Conservation (phyloP, 2,329 filamentous ascomycete species). For the Aspergillus latus region DNA sequence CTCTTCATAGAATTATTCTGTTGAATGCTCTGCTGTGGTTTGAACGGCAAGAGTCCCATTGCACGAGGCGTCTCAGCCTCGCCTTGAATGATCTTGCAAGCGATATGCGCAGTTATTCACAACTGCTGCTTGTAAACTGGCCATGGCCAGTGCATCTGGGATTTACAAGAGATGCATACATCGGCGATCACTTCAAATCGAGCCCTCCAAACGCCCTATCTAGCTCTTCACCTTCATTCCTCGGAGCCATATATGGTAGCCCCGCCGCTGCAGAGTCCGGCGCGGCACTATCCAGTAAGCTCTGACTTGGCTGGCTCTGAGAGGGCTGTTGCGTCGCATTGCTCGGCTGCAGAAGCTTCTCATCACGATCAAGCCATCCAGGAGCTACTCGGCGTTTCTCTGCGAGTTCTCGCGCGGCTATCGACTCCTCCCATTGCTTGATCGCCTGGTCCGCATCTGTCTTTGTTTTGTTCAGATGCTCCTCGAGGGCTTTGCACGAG, state of each 20-base stretch:
- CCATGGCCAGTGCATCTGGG: no score
- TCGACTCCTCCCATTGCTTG: constrained; percentile 65
- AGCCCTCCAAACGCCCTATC: constrained; percentile 55
- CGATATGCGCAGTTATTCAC: no score
- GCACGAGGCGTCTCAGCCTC: no score
- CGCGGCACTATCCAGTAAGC: constrained; percentile 41
- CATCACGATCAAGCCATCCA: constrained; percentile 63
- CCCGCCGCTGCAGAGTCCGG: constrained; percentile 31
- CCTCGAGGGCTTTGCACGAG: constrained; percentile 75
- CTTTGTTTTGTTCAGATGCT: constrained; percentile 69
- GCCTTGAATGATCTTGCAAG: no score
- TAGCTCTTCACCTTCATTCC: constrained; percentile 52
- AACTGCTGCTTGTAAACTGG: no score
- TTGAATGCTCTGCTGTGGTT: no score
- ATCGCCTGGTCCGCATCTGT: constrained; percentile 67
- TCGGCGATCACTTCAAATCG: constrained; percentile 38
- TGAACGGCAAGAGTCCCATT: no score
- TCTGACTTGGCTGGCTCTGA: constrained; percentile 22
- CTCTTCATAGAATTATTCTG: no score
- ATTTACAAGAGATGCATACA: neutral
- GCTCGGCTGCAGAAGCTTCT: constrained; percentile 58
- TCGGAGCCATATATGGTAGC: constrained; percentile 44
- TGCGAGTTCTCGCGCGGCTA: constrained; percentile 58
- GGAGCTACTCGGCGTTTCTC: constrained; percentile 65
- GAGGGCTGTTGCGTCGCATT: constrained; percentile 17